phyloP scores from a whole-genome alignment of 83 land plant genomes.

The Larix sibirica region DNA sequence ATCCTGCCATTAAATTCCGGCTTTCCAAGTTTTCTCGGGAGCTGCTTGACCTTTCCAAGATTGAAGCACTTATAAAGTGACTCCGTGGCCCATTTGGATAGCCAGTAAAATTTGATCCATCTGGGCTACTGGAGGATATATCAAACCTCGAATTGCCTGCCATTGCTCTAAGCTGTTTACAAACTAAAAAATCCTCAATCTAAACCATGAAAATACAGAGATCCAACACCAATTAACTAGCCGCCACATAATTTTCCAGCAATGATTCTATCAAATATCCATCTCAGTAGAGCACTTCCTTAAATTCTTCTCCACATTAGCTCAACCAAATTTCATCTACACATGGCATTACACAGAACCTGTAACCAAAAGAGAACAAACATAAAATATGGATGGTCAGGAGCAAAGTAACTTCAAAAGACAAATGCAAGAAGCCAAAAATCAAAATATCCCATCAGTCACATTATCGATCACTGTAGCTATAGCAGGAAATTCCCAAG shows the following conservation, averaged over 20 bases:
- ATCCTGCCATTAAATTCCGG: constrained; percentile 34
- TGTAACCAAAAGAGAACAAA: too few relatives aligned
- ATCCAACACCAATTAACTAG: constrained; percentile 14
- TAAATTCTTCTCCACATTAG: too few relatives aligned
- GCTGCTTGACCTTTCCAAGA: constrained; percentile 72
- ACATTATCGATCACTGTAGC: too few relatives aligned
- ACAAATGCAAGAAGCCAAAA: too few relatives aligned
- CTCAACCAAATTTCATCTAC: too few relatives aligned
- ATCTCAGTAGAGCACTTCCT: too few relatives aligned
- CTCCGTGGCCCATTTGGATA: constrained; percentile 66
- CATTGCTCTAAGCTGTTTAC: constrained; percentile 40
- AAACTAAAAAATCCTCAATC: constrained; percentile 19
- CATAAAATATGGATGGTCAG: too few relatives aligned
- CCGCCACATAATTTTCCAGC: constrained; percentile 15
- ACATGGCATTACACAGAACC: too few relatives aligned
- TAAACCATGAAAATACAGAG: constrained; percentile 8
- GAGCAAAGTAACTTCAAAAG: too few relatives aligned
- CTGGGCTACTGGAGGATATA: constrained; percentile 53
- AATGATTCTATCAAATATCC: neutral
- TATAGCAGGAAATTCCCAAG: too few relatives aligned
- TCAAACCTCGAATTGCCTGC: constrained; percentile 71
- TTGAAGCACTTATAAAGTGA: constrained; percentile 34
- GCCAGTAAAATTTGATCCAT: constrained; percentile 44
- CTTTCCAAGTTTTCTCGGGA: constrained; percentile 69
- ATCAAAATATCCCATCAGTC: too few relatives aligned